Conservation (phyloP, 2,329 filamentous ascomycete species). For the Macroventuria anomochaeta region DNA sequence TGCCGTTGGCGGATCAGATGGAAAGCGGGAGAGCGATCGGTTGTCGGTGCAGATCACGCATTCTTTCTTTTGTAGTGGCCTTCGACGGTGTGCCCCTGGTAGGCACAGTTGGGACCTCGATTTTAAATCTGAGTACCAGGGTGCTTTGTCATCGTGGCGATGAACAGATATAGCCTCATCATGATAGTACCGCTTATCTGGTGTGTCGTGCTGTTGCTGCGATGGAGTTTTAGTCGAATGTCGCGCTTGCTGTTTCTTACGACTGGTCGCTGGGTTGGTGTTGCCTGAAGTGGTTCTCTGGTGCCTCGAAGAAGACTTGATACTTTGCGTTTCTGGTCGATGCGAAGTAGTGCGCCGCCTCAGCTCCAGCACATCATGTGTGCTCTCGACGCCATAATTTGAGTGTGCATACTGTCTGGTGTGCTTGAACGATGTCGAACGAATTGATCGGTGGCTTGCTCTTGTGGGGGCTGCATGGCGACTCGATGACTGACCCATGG, state of each 20-base stretch:
- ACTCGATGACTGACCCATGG: conserved; percentile 5
- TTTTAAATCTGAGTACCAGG: not conserved
- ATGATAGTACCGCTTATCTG: not conserved
- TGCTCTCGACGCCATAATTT: not conserved
- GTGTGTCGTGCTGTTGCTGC: not conserved
- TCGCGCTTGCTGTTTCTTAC: not conserved
- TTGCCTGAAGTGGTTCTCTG: not conserved
- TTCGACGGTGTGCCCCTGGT: not conserved
- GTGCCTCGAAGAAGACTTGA: not conserved
- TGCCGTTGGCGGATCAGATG: conserved; percentile 38
- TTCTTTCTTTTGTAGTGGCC: conserved; percentile 7
- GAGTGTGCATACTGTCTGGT: not conserved
- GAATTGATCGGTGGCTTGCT: not conserved
- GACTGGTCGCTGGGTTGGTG: not conserved
- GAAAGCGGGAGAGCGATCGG: conserved; percentile 41
- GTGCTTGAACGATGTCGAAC: not conserved
- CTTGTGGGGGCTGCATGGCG: not conserved
- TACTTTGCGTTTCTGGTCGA: not conserved
- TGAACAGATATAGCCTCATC: not conserved
- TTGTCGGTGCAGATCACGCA: conserved; percentile 48
- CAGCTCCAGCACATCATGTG: not conserved
- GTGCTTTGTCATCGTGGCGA: not conserved
- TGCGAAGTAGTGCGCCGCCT: not conserved
- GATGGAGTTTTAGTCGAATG: not conserved
- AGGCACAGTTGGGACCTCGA: not conserved